phyloP scores from a whole-genome alignment of 2,329 filamentous ascomycete species.

The Aspergillus carbonarius region DNA sequence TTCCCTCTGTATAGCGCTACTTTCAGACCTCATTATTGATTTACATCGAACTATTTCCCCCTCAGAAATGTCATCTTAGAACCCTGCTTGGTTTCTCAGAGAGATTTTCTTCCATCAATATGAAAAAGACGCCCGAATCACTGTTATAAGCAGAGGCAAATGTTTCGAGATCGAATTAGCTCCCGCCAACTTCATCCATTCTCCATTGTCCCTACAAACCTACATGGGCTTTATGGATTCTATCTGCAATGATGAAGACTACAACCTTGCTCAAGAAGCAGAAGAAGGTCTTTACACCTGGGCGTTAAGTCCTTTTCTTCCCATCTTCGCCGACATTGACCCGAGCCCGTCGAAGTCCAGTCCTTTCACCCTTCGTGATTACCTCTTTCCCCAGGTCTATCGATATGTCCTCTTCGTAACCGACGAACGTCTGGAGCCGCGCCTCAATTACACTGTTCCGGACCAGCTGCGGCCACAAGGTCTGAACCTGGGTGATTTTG shows the following conservation, averaged over 20 bases:
- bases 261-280: neutral
- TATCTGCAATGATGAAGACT: neutral
- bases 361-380: neutral
- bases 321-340: neutral
- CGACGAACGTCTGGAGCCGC: neutral
- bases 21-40: neutral
- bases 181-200: neutral
- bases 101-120: neutral
- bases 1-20: too few relatives aligned
- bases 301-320: neutral
- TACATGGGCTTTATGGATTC: neutral
- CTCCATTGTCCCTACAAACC: neutral
- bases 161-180: neutral
- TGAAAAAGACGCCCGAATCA: neutral
- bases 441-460: neutral
- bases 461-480: neutral
- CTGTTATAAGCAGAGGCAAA: neutral
- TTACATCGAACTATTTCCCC: neutral
- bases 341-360: fast-evolving
- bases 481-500: neutral
- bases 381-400: neutral
- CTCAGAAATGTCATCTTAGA: neutral
- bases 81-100: neutral
- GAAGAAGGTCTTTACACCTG: neutral
- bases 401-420: neutral